Evolutionary conservation across 345 rosid species (phyloP), one percentile per base, ranked within the genome.

Genomic region (Syzygium oleosum): DNA sequence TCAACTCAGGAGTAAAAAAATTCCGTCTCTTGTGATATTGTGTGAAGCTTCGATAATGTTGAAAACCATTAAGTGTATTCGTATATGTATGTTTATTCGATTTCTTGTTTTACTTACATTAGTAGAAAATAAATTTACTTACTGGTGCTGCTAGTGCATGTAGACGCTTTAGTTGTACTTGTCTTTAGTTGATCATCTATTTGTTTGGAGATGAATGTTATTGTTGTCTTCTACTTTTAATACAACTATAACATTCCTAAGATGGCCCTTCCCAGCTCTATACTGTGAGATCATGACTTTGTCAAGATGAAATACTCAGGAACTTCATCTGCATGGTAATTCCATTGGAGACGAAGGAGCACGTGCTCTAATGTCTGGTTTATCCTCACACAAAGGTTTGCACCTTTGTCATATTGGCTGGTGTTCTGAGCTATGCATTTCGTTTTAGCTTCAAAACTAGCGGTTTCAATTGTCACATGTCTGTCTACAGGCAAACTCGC

Each of bases 311-410:
- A 53, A 80, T 87, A 51, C 85, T 54, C 93, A 97, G 99, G 99
- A 96, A 91, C 99, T 97, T 92, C 96, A 96, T 91, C 91, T 97
- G 92, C 99, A 96, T 90, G 99, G 99, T 73, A 96, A 97, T 91
- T 94, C 98, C 54, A 94, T 96, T 88, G 99, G 99, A 87, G 99
- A 97, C 89, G 99, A 97, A 93, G 99, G 99, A 85, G 90, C 89
- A 46, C 96, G 98, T 86, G 95, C 96, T 23, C 90, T 97, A 90
- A 94, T 95, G 92, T 93, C 95, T 46, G 97, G 99, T 86, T 94
- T 97, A 90, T 94, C 98, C 89, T 94, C 94, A 78, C 97, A 94
- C 90, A 95, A 92, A 96, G 99, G 99, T 97, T 85, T 73, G 87
- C 55, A 21, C 49, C 73, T 84, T 53, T 92, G 86, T 86, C 61